Evolutionary conservation across 2,329 filamentous ascomycete genomes (phyloP), one percentile per base, ranked within the genome.

Genomic region (Beauveria scarabaeidicola): DNA sequence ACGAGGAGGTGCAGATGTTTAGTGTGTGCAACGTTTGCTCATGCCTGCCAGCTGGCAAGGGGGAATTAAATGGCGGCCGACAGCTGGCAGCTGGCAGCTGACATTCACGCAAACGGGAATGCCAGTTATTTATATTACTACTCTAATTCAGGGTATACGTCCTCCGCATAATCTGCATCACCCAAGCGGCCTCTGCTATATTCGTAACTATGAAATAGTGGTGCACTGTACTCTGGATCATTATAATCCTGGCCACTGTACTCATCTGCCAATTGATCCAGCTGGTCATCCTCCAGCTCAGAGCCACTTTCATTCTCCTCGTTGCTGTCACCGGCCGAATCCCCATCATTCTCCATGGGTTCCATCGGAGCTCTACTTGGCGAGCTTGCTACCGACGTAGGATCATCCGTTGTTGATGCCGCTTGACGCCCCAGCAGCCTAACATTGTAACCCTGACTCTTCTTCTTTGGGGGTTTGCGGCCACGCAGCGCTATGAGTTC

Each of bases 401-500:
- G 57, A 5, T 60, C 57, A 7, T 58, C 40, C 5, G 25, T 59
- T 60, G 41, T 65, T 65, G 25, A 62, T 65, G 64, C 32, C n/a
- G 48, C 41, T n/a, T 17, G 19, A 11, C 32, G 53, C 15, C 69
- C 67, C 7, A 65, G 63, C 1, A 73, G 63, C 13, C 69, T 67
- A 8, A 72, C 69, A 21, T 71, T 73, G 38, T 74, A 74, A 0
- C 70, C 70, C 36, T 68, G 69, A 27, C 70, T 72, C 62, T 70
- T 74, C 65, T 71, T 74, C 63, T 70, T 73, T 2, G 69, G 65
- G 0, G 72, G 71, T 32, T 72, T 67, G 27, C 70, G 65, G 9
- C 73, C 73, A 1, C 73, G 65, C 7, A 75, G 64, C 32, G 66
- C 62, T 5, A 66, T 72, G 11, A 74, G 65, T 59, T 75, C 73